Conservation (phyloP, 148 eudicot species). For the Silene uniflora region DNA sequence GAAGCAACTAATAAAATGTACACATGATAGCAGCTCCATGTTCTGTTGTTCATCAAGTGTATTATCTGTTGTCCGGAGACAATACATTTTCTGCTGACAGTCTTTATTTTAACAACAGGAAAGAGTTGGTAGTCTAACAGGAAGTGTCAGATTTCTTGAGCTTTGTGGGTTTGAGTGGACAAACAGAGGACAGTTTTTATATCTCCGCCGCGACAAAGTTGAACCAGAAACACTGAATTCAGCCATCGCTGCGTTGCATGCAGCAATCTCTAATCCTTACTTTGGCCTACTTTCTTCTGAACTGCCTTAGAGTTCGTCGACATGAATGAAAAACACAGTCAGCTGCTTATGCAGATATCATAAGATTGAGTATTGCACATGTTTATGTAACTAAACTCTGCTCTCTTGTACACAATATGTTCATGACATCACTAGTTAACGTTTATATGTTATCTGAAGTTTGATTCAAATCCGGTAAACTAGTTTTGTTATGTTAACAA, state of each 20-base stretch:
- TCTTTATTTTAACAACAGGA: conserved; percentile 39
- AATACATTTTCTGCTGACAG: neutral
- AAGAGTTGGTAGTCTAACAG: conserved; percentile 55
- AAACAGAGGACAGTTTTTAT: conserved; percentile 45
- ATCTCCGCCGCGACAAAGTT: conserved; percentile 53
- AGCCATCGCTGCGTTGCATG: conserved; percentile 45
- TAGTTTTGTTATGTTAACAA: no score
- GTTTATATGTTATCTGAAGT: no score
- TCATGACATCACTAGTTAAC: no score
- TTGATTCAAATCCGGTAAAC: no score
- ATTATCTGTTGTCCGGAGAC: neutral
- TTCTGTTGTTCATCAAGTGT: no score
- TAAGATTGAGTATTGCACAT: neutral
- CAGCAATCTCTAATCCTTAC: conserved; percentile 69
- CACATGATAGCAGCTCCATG: no score
- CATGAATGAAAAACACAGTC: neutral
- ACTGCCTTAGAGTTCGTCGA: conserved; percentile 11
- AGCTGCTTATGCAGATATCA: neutral
- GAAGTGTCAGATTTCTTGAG: conserved; percentile 66
- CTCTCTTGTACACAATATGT: neutral
- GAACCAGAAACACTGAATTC: conserved; percentile 41
- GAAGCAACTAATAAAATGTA: no score
- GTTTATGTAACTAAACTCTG: neutral
- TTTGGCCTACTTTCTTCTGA: conserved; percentile 64
- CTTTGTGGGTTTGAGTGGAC: conserved; percentile 77